phyloP scores from a whole-genome alignment of 768 basidiomycete genomes.

The Amanita inopinata region DNA sequence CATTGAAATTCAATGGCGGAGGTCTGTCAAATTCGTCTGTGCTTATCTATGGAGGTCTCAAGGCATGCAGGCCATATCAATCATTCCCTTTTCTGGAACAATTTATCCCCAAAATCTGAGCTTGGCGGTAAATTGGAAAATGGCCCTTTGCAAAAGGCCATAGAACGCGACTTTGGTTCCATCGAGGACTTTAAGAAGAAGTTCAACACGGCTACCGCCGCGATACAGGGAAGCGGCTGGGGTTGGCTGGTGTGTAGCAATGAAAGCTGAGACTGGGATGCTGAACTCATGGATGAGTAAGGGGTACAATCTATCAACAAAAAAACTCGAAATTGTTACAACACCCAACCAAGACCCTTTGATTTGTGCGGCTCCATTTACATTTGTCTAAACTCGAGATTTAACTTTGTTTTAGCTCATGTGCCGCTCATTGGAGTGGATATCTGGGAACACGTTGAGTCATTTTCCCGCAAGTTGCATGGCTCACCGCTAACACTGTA shows the following conservation, averaged over 20 bases:
- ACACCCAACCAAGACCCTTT: constrained; percentile 97
- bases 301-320: constrained; percentile 59
- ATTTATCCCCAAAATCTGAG: constrained; percentile 65
- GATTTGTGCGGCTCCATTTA: constrained; percentile 20
- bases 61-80: constrained; percentile 73
- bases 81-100: constrained; percentile 97
- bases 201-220: constrained; percentile 82
- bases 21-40: constrained; percentile 31
- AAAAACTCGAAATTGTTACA: constrained; percentile 82
- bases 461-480: constrained; percentile 11
- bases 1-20: constrained; percentile 97
- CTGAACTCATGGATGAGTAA: constrained; percentile 17
- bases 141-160: constrained; percentile 66
- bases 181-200: constrained; percentile 79
- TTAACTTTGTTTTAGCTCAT: constrained; percentile 42
- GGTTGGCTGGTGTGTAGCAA: constrained; percentile 74
- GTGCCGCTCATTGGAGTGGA: constrained; percentile 92
- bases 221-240: constrained; percentile 96
- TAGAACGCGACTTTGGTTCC: constrained; percentile 78
- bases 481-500: constrained; percentile 7
- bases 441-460: constrained; percentile 90
- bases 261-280: constrained; percentile 1
- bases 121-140: constrained; percentile 57
- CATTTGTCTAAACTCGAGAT: not conserved
- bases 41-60: not conserved